phyloP scores from a whole-genome alignment of 345 rosid species.

The Ceriops tagal region DNA sequence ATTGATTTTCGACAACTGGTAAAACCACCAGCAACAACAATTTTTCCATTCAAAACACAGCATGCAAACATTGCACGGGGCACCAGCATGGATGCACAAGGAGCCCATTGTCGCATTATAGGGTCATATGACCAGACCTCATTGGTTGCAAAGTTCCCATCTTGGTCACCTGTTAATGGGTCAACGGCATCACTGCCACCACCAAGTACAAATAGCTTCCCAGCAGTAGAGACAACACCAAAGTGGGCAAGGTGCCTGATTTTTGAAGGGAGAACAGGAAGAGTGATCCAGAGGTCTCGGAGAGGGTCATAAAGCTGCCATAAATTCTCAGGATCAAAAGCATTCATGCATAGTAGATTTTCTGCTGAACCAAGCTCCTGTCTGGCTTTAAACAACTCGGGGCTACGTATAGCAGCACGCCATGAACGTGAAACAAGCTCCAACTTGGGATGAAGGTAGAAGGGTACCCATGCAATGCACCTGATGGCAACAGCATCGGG shows the following conservation, averaged over 20 bases:
- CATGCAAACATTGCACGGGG: conserved; percentile 98
- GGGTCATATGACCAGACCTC: conserved; percentile 97
- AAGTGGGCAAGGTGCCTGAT: conserved; percentile 84
- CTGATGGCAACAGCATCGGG: conserved; percentile 87
- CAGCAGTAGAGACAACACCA: conserved; percentile 60
- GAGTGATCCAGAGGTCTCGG: conserved; percentile 78
- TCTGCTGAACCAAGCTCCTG: conserved; percentile 66
- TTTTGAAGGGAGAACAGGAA: conserved; percentile 83
- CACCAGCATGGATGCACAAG: conserved; percentile 71
- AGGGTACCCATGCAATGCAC: conserved; percentile 92
- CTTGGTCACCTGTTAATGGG: conserved; percentile 86
- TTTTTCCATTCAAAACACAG: conserved; percentile 73
- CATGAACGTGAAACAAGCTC: conserved; percentile 97
- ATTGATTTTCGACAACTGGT: conserved; percentile 85
- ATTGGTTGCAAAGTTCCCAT: conserved; percentile 85
- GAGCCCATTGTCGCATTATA: conserved; percentile 62
- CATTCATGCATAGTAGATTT: conserved; percentile 71
- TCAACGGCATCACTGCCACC: conserved; percentile 97
- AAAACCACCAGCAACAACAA: conserved; percentile 90
- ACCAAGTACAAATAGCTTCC: conserved; percentile 83
- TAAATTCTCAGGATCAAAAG: conserved; percentile 86
- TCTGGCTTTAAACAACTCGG: conserved; percentile 72
- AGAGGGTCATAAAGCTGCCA: conserved; percentile 95
- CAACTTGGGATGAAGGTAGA: conserved; percentile 59
- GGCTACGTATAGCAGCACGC: conserved; percentile 67